Conservation (phyloP, 2,329 filamentous ascomycete species). For the Colletotrichum euphorbiae region DNA sequence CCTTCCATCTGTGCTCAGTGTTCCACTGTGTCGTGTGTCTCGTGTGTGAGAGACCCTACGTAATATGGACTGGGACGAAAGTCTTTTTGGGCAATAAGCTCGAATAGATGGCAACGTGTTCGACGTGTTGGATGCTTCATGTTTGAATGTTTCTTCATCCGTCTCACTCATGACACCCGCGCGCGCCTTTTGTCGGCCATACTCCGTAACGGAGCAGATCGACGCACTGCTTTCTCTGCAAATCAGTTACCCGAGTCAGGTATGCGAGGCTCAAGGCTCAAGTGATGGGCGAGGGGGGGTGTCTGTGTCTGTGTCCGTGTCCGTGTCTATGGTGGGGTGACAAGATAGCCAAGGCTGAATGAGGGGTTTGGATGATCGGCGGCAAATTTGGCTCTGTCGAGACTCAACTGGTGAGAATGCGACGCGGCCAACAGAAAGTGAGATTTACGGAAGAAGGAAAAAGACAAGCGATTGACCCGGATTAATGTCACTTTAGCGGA, state of each 20-base stretch:
- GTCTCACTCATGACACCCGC: conserved; percentile 7
- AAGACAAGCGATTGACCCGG: neutral
- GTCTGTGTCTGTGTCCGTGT: neutral
- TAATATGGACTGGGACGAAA: neutral
- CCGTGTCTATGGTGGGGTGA: neutral
- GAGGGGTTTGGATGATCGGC: conserved; percentile 29
- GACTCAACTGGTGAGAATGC: conserved; percentile 8
- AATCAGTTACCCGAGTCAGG: conserved; percentile 32
- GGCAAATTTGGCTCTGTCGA: neutral
- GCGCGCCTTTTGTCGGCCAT: conserved; percentile 9
- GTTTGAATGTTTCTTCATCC: conserved; percentile 3
- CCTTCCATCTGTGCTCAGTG: neutral
- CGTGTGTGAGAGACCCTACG: conserved; percentile 1
- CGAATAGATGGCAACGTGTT: neutral
- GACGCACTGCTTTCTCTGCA: conserved; percentile 9
- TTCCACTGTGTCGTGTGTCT: conserved; percentile 7
- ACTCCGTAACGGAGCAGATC: conserved; percentile 16
- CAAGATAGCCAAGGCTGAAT: conserved; percentile 23
- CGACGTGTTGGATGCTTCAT: neutral
- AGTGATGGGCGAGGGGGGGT: conserved; percentile 16
- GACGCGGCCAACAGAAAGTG: neutral
- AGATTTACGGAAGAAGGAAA: neutral
- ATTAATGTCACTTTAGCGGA: conserved; percentile 1
- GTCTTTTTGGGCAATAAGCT: neutral
- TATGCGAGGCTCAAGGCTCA: conserved; percentile 31